These are phyloP conservation scores for Nannizziopsis arthrosporioides DNA, from an alignment of 2,329 filamentous ascomycete species.

Conservation along the genomic window DNA sequence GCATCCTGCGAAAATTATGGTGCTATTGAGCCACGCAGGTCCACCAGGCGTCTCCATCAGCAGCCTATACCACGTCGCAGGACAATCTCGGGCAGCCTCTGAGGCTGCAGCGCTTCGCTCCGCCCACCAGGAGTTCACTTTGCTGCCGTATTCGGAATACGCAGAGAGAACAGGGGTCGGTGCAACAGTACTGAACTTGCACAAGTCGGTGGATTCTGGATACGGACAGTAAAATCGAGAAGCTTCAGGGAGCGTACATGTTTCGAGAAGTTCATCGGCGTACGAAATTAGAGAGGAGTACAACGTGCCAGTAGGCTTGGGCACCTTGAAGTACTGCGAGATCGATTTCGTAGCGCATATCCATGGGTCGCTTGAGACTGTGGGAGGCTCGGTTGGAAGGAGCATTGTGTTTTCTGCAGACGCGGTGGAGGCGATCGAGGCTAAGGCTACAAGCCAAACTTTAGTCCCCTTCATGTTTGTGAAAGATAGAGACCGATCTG, in stretches of 20 bases:
- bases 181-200: background rate
- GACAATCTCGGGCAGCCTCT: background rate
- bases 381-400: background rate
- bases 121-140: conserved; percentile 4
- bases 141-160: conserved; percentile 1
- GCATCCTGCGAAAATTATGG: conserved; percentile 1
- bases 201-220: conserved; percentile 3
- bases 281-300: background rate
- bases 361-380: background rate
- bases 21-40: conserved; percentile 4
- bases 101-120: conserved; percentile 7
- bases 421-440: background rate
- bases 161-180: background rate
- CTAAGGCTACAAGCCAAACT: too few relatives aligned
- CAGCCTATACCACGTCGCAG: background rate
- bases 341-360: conserved; percentile 5
- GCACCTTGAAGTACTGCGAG: conserved; percentile 3
- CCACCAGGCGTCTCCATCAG: conserved; percentile 5
- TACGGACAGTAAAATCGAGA: conserved; percentile 1
- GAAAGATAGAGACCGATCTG: too few relatives aligned
- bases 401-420: background rate
- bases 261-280: conserved; percentile 1
- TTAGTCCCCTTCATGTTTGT: too few relatives aligned
- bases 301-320: background rate
- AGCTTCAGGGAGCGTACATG: background rate